Conservation (phyloP, 257 asterid genomes). For the Marsdenia floribunda region DNA sequence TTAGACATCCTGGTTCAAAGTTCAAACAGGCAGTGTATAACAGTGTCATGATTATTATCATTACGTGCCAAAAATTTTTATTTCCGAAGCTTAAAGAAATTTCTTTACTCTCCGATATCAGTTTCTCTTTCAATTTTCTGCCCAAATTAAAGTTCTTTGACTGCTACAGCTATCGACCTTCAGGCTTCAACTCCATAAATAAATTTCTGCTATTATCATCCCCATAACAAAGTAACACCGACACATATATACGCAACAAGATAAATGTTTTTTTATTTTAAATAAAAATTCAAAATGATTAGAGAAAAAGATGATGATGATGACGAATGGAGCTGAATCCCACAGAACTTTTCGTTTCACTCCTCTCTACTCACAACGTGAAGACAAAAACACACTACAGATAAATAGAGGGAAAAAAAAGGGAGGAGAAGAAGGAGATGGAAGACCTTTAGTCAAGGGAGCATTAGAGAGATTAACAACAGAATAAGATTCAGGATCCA, state of each 20-base stretch:
- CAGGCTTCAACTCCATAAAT: background rate
- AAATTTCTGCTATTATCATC: background rate
- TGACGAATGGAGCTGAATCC: background rate
- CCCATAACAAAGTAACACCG: background rate
- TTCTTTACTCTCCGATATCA: background rate
- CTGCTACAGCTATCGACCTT: background rate
- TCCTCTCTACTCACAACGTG: background rate
- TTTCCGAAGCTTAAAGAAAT: background rate
- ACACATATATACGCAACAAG: background rate
- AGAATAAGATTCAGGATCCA: slow-evolving; percentile 58
- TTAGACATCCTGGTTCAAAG: background rate
- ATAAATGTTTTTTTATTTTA: too few relatives aligned
- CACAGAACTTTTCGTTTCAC: background rate
- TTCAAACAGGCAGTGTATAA: background rate
- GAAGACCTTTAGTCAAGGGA: slow-evolving; percentile 48
- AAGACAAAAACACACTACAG: background rate
- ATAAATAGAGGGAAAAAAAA: background rate
- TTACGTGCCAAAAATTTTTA: background rate
- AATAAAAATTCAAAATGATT: background rate
- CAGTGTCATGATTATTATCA: background rate
- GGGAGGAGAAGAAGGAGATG: background rate
- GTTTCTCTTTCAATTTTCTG: background rate
- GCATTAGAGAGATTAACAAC: slow-evolving; percentile 37
- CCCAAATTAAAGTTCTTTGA: background rate
- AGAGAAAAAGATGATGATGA: background rate